Conservation (phyloP, 1,284 basidiomycete genomes). For the Fomitopsis schrenkii region DNA sequence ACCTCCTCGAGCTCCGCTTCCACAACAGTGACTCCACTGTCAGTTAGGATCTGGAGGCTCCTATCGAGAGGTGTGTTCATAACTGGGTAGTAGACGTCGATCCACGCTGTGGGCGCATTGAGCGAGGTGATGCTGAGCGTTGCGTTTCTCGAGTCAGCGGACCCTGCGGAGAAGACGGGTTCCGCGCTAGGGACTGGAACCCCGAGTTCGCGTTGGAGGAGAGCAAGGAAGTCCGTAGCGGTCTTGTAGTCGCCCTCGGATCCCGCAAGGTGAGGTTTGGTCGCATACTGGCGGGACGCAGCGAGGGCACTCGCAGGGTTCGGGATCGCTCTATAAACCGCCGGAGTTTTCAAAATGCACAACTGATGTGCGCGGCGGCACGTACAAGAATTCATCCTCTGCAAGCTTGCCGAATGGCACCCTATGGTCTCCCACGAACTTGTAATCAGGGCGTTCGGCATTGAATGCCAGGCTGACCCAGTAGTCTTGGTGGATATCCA, state of each 20-base stretch:
- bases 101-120: slow-evolving; percentile 62
- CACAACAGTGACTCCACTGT: slow-evolving; percentile 55
- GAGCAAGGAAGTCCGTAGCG: slow-evolving; percentile 55
- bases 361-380: background rate
- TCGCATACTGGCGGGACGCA: slow-evolving; percentile 57
- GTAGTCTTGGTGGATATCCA: background rate
- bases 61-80: slow-evolving; percentile 73
- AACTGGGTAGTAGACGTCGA: slow-evolving; percentile 80
- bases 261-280: slow-evolving; percentile 72
- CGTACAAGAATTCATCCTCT: slow-evolving; percentile 19
- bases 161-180: slow-evolving; percentile 66
- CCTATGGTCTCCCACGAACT: background rate
- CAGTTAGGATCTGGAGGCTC: slow-evolving; percentile 56
- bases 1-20: slow-evolving; percentile 66
- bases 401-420: slow-evolving; percentile 6
- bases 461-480: slow-evolving; percentile 3
- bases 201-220: slow-evolving; percentile 61
- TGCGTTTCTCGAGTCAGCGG: slow-evolving; percentile 57
- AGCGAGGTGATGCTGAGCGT: slow-evolving; percentile 52
- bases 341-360: background rate
- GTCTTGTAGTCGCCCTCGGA: slow-evolving; percentile 61
- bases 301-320: slow-evolving; percentile 49
- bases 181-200: slow-evolving; percentile 38
- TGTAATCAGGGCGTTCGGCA: background rate
- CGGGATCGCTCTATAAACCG: slow-evolving; percentile 48